Base-by-base conservation (phyloP, 495 filamentous ascomycete species). In the Ramalina peruviana region DNA sequence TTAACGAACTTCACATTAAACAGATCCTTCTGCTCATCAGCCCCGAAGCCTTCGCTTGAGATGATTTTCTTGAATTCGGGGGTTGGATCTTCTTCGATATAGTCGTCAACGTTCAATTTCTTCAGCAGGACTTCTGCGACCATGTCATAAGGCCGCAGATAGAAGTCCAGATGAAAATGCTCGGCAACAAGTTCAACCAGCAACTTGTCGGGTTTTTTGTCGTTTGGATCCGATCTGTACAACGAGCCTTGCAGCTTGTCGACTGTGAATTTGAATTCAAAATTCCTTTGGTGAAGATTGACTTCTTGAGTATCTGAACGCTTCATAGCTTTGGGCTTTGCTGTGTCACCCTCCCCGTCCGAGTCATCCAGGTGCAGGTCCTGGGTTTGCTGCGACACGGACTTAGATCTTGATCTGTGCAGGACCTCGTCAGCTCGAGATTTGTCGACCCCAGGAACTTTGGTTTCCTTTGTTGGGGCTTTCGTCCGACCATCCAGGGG, bases 11-110 rank as follows among this genome's bases (percentile, higher is more conserved):
- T 93, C 56, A 98, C 72, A 44, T 81, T 75, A 54, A 97, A 85
- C 19, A 98, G 79, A 58, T 92, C 86, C 51, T 84, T 83, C 39
- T 83, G 71, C 51, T 82, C 78, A 41, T 88, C 78, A 12, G 76
- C 72, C 49, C 78, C 69, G 11, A 79, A 73, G 40, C 87, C 86
- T 40, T 86, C 88, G 5, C 90, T 94, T 1, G 89, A 94, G 13
- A 98, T 74, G 44, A 98, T 92, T 41, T 85, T 86, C 69, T 93
- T 94, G 74, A 98, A 98, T 60, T 96, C 90, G 17, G 92, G 85
- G 2, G 82, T 67, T 0, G 88, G 86, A 54, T 92, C 85, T 46
- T 89, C 81, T 54, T 89, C 85, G 19, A 98, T 88, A 55, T 95
- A 85, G 61, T 98, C 92, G 55, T 97, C 92, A 33, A 98, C 77